Conservation (phyloP, 2,329 filamentous ascomycete genomes). For the Aspergillus novoparasiticus region DNA sequence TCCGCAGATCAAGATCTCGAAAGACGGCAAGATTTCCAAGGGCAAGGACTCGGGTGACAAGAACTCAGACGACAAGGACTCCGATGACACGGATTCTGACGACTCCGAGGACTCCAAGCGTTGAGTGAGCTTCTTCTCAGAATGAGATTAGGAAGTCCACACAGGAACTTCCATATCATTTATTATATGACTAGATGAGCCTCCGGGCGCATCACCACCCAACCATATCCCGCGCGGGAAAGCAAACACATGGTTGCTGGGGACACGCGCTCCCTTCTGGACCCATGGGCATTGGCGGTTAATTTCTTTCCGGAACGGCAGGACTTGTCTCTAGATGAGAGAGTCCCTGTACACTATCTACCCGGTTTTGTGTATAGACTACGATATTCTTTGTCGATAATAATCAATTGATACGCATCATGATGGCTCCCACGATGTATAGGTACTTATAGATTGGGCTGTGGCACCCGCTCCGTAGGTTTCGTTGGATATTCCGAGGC, state of each 20-base stretch:
- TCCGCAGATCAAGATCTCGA: constrained; percentile 2
- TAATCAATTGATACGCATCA: constrained; percentile 10
- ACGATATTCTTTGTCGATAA: constrained; percentile 8
- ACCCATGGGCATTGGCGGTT: constrained; percentile 3
- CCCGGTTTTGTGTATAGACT: constrained; percentile 11
- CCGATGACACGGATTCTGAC: neutral
- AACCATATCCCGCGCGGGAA: neutral
- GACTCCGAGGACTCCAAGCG: neutral
- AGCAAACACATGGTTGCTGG: neutral
- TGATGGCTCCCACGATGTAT: neutral
- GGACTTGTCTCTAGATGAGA: constrained; percentile 1
- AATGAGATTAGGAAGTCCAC: neutral
- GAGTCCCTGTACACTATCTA: constrained; percentile 12
- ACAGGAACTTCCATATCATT: neutral
- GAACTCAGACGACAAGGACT: neutral
- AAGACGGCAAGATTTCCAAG: neutral
- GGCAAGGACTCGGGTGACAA: neutral
- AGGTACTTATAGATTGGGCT: neutral
- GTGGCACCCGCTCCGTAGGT: neutral
- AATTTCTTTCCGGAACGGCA: constrained; percentile 3
- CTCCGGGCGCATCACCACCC: neutral
- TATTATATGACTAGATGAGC: neutral
- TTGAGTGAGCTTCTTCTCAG: neutral
- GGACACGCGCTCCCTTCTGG: neutral
- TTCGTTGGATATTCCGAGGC: neutral